A percentile compares a stretch with the other conserved stretches of the same genome.
phyloP scores from a whole-genome alignment of 176 grass and related monocot species.

The Ensete ventricosum region DNA sequence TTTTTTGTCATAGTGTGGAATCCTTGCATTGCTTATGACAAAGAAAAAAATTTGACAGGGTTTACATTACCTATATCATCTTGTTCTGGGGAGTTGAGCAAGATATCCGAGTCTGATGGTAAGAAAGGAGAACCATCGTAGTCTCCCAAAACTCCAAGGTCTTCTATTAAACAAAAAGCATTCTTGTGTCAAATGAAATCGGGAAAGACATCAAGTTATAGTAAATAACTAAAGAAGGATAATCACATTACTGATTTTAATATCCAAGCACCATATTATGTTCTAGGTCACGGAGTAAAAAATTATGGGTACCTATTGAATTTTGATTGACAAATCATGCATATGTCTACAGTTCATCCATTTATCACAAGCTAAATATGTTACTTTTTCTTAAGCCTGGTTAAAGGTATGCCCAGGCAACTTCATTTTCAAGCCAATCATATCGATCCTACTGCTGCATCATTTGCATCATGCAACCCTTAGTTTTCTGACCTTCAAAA shows the following conservation, averaged over 20 bases:
- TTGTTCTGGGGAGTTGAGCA: conserved; percentile 80
- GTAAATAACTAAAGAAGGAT: too few relatives aligned
- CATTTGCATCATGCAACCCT: too few relatives aligned
- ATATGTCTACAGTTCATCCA: too few relatives aligned
- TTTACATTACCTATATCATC: conserved; percentile 74
- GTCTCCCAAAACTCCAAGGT: conserved; percentile 79
- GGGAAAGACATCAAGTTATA: background rate
- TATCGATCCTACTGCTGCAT: too few relatives aligned
- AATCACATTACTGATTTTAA: too few relatives aligned
- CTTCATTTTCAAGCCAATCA: too few relatives aligned
- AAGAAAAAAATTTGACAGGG: background rate
- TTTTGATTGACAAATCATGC: too few relatives aligned
- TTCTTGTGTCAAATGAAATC: background rate
- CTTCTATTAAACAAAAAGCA: conserved; percentile 16
- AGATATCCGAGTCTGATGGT: conserved; percentile 74
- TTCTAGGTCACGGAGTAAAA: background rate
- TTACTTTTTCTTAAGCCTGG: too few relatives aligned
- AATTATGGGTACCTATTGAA: too few relatives aligned
- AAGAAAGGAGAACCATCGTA: conserved; percentile 83
- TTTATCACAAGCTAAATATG: too few relatives aligned
- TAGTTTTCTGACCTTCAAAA: too few relatives aligned
- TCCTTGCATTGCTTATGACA: background rate
- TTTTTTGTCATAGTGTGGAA: background rate
- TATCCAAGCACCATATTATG: background rate
- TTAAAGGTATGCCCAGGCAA: too few relatives aligned